These are phyloP conservation scores for Penicillium sp. DNA, from an alignment of 2,329 filamentous ascomycete species.

Conservation along the genomic window DNA sequence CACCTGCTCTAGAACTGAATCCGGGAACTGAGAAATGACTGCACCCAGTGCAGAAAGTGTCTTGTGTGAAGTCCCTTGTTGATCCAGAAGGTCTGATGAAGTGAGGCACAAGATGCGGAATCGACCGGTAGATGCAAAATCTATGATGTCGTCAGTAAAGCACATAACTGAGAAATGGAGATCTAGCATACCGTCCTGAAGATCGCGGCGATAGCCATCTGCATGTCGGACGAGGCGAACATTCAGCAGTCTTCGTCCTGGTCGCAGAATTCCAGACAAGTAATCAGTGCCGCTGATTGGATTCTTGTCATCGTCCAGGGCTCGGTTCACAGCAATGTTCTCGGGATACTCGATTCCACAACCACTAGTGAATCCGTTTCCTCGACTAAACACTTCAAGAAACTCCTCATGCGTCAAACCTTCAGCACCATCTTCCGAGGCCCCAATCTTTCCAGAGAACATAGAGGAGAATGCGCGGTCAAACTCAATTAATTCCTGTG, in stretches of 20 bases:
- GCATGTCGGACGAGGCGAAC: slow-evolving; percentile 41
- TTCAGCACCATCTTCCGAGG: slow-evolving; percentile 28
- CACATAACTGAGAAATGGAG: background rate
- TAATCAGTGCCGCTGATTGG: slow-evolving; percentile 40
- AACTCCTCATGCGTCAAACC: slow-evolving; percentile 42
- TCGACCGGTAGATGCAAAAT: slow-evolving; percentile 43
- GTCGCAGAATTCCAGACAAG: slow-evolving; percentile 38
- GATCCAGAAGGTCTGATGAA: slow-evolving; percentile 40
- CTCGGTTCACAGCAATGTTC: slow-evolving; percentile 35
- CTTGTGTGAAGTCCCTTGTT: slow-evolving; percentile 31
- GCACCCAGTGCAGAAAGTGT: slow-evolving; percentile 30
- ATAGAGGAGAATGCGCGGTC: slow-evolving; percentile 46
- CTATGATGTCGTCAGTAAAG: slow-evolving; percentile 22
- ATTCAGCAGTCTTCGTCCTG: slow-evolving; percentile 42
- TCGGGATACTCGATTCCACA: slow-evolving; percentile 45
- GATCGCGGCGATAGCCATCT: slow-evolving; percentile 40
- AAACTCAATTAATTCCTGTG: slow-evolving; percentile 45
- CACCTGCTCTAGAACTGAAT: slow-evolving; percentile 38
- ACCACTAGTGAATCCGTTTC: slow-evolving; percentile 45
- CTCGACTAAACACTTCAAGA: slow-evolving; percentile 41
- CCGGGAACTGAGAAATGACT: slow-evolving; percentile 33
- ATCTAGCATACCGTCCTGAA: slow-evolving; percentile 40
- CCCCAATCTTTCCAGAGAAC: slow-evolving; percentile 45
- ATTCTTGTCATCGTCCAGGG: slow-evolving; percentile 19
- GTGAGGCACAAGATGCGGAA: slow-evolving; percentile 44